Conservation (phyloP, 768 basidiomycete species). For the Favolaschia claudopus region DNA sequence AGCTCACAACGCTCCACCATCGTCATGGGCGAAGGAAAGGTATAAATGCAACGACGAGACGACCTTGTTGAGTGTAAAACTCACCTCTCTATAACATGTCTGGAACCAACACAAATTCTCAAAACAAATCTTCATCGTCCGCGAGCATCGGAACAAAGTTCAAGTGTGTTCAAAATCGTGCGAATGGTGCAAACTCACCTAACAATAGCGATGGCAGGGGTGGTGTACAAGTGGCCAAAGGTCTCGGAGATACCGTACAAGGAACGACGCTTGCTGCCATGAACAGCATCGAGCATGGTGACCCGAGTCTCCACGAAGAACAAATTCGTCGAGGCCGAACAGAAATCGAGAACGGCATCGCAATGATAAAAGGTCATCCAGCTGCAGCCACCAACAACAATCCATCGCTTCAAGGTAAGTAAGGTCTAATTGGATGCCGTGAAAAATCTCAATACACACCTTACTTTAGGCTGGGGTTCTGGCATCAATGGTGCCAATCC, state of each 20-base stretch:
- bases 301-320: constrained; percentile 41
- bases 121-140: constrained; percentile 1
- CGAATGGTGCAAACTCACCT: constrained; percentile 35
- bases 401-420: constrained; percentile 20
- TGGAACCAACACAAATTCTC: background rate
- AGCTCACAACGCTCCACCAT: constrained; percentile 9
- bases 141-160: constrained; percentile 11
- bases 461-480: constrained; percentile 21
- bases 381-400: background rate
- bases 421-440: background rate
- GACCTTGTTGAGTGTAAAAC: too few species aligned
- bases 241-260: constrained; percentile 52
- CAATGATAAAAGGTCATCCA: constrained; percentile 27
- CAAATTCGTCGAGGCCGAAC: constrained; percentile 44
- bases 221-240: constrained; percentile 33
- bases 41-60: background rate
- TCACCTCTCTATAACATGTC: background rate
- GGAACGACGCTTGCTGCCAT: constrained; percentile 50
- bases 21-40: constrained; percentile 7
- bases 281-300: constrained; percentile 41
- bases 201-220: background rate
- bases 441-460: background rate
- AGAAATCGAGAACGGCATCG: constrained; percentile 50
- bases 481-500: constrained; percentile 24
- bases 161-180: background rate